Conservation (phyloP, 1,139 yeast genomes). For the Arxiozyma telluris region DNA sequence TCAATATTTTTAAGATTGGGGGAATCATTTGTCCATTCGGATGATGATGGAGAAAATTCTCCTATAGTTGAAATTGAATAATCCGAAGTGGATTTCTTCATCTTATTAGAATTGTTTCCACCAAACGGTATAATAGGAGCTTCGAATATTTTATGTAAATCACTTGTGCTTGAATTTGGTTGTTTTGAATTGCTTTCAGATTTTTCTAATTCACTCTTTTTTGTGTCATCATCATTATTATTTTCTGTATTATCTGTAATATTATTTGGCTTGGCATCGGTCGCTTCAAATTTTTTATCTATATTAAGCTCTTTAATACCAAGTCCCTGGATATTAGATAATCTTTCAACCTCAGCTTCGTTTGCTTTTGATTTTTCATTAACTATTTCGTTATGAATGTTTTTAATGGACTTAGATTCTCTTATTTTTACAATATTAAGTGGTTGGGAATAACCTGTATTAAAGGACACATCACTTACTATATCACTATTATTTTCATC, state of each 20-base stretch:
- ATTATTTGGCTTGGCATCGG: neutral
- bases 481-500: constrained; percentile 29
- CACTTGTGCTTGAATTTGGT: constrained; percentile 10
- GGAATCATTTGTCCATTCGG: constrained; percentile 32
- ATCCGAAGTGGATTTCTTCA: constrained; percentile 24
- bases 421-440: constrained; percentile 24
- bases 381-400: constrained; percentile 3
- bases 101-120: constrained; percentile 11
- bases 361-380: constrained; percentile 1
- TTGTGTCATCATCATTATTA: too few relatives aligned
- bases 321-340: neutral
- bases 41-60: constrained; percentile 37
- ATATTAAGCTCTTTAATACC: neutral
- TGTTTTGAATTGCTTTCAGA: neutral
- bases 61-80: constrained; percentile 33
- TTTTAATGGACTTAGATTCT: constrained; percentile 7
- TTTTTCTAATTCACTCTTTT: neutral
- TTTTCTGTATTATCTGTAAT: neutral
- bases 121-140: constrained; percentile 28
- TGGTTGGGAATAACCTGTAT: constrained; percentile 22
- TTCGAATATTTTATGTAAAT: constrained; percentile 24
- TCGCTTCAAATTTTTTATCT: neutral
- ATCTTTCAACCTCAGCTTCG: neutral
- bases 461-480: constrained; percentile 29
- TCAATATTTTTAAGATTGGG: constrained; percentile 19